phyloP scores from a whole-genome alignment of 148 eudicot genomes.

The Salicornia ramosissima region DNA sequence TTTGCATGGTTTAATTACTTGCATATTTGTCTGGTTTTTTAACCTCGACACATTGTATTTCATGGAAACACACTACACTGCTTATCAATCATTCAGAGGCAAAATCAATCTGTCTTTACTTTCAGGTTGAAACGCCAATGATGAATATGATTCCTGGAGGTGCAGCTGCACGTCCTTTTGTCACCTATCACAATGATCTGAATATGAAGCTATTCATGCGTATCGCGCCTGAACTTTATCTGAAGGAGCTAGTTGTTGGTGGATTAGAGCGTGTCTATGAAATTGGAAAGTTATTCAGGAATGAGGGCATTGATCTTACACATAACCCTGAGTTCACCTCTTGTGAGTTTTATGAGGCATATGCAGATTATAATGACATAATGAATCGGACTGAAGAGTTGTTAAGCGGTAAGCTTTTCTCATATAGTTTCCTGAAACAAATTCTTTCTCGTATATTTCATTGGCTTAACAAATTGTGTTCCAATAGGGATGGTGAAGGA shows the following conservation, averaged over 20 bases:
- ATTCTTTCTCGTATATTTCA: not conserved
- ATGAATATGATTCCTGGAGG: constrained; percentile 99
- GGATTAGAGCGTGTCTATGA: constrained; percentile 94
- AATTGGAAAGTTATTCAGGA: constrained; percentile 93
- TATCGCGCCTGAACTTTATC: constrained; percentile 92
- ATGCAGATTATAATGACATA: constrained; percentile 90
- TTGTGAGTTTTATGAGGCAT: constrained; percentile 97
- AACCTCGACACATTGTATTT: too few species aligned
- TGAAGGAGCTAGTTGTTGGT: constrained; percentile 90
- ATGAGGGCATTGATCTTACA: constrained; percentile 94
- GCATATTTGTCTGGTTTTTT: too few species aligned
- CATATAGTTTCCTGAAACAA: not conserved
- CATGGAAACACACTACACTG: too few species aligned
- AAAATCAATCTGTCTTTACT: not conserved
- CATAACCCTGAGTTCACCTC: constrained; percentile 98
- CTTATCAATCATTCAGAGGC: not conserved
- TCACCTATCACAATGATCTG: constrained; percentile 89
- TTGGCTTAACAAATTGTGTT: constrained; percentile 9
- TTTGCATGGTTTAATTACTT: too few species aligned
- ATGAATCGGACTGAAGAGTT: constrained; percentile 85
- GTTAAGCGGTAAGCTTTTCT: constrained; percentile 63
- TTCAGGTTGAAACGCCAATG: constrained; percentile 92
- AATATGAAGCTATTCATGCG: constrained; percentile 92
- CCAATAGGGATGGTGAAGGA: constrained; percentile 85
- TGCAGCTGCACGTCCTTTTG: constrained; percentile 97